Base-by-base conservation (phyloP, 106 monocot genomes). In the Dactylorhiza incarnata region DNA sequence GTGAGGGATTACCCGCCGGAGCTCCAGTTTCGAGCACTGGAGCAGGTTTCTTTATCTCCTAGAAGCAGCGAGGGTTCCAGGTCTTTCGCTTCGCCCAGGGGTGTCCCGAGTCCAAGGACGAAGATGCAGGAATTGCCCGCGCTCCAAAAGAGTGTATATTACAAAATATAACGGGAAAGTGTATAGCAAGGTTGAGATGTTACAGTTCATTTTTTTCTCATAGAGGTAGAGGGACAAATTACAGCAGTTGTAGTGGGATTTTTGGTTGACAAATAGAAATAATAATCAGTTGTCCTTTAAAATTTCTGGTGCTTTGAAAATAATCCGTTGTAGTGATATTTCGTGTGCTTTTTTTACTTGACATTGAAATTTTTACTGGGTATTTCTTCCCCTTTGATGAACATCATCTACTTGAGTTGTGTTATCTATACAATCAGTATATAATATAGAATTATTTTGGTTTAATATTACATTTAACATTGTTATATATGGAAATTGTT, bases 11-110 rank as follows among this genome's bases (percentile, higher is more conserved):
- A 81, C 68, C 83, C 83, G 10, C 52, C 62, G 0, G 77, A 83
- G 26, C 80, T 86, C 49, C 83, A 83, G 58, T 59, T 65, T 68
- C 74, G 62, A 62, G 80, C 86, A 0, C 71, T 83, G 5, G 86
- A 86, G 68, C 86, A 86, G 49, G 86, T 86, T 26, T 77, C 72
- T 61, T 77, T 83, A 43, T 86, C 86, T 3, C 83, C 83, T 5
- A 73, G 80, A 66, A 2, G 66, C 12, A 66, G 66, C 23, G 26
- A 37, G 37, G 14, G 26, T 26, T 66, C 13, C 66, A 66, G 66
- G 13, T 26, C 29, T 3, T 66, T 66, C 14, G 19, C 5, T 17
- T 59, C 59, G 6, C 1, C 62, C 62, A 63, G 9, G 8, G 62
- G 1, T 25, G 9, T 5, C 7, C 62, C 7, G 23, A 63, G 62